A percentile compares a stretch with the other conserved stretches of the same genome.
Evolutionary conservation across 305 asterid species (phyloP).

Genomic region (Fraxinus dipetala): DNA sequence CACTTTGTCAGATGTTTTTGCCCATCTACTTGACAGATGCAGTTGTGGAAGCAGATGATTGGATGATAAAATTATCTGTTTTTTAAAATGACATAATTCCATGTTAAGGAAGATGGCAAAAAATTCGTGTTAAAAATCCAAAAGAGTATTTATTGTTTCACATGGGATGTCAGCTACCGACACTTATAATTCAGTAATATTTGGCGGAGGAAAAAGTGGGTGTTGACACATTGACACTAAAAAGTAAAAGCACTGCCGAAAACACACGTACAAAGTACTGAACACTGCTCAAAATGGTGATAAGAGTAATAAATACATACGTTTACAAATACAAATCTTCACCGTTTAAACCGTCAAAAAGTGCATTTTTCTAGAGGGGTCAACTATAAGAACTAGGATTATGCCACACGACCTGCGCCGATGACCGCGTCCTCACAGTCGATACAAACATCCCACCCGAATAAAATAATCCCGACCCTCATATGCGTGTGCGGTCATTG

Average conservation of each 20-base stretch:
- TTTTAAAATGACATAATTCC: too few species aligned
- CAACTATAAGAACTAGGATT: conserved; percentile 1
- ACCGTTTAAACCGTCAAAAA: conserved; percentile 21
- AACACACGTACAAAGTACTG: not conserved
- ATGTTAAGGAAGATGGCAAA: too few species aligned
- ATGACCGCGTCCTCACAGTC: too few species aligned
- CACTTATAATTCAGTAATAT: conserved; percentile 7
- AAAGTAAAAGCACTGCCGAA: not conserved
- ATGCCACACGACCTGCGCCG: too few species aligned
- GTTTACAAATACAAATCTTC: not conserved
- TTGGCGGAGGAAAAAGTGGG: not conserved
- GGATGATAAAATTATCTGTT: too few species aligned
- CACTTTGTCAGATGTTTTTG: too few species aligned
- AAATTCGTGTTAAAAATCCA: not conserved
- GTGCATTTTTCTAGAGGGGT: conserved; percentile 6
- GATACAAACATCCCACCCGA: too few species aligned
- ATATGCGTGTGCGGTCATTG: too few species aligned
- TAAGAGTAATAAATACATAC: conserved; percentile 4
- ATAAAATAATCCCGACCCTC: too few species aligned
- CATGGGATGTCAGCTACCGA: conserved; percentile 43
- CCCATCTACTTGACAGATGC: too few species aligned
- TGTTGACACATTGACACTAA: not conserved
- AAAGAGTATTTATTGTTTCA: conserved; percentile 9
- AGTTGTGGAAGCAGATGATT: too few species aligned
- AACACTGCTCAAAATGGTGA: conserved; percentile 22